Base-by-base conservation (phyloP, 306 rosid genomes). In the Oxytropis ochrocephala region DNA sequence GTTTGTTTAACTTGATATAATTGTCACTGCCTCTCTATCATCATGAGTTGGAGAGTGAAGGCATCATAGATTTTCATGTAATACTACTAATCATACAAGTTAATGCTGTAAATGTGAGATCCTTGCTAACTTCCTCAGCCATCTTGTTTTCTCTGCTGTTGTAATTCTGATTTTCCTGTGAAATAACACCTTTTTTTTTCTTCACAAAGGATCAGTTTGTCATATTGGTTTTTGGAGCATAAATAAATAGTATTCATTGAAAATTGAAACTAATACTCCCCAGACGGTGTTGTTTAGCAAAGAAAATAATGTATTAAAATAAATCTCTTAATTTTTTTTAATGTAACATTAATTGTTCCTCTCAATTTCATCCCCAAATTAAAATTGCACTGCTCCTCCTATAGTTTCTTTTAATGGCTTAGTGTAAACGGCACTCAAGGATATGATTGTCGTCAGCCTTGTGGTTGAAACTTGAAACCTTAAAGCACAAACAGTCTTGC, bases 61-160 rank as follows among this genome's bases (percentile, higher is more conserved):
- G 75, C 80, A 49, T 82, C 14, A 44, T 52, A 59, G 68, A 21
- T 77, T 58, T 47, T 60, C 51, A 32, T 81, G 78, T 52, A 38
- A 61, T 74, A 68, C 67, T 69, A 61, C 78, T 51, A 70, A 59
- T 72, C 72, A 73, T 79, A 75, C 79, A 57, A 74, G 75, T 63
- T 50, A 33, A 54, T 84, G 84, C 50, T 86, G 87, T 83, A 79
- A 85, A 81, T 81, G 83, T 49, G 78, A 66, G 78, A 75, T 74
- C 53, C 70, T 67, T 85, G 71, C 77, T 70, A 79, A 59, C 75
- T 67, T 75, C 69, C 62, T 68, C 48, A 78, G 75, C 78, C 74
- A 70, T 83, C 77, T 29, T 61, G 58, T 70, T 78, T 64, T 77
- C 53, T 39, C 4, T 48, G 35, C 18, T 59, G 53, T 57, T 53